These are phyloP conservation scores for Nicotiana benthamiana DNA, from an alignment of 257 asterid genomes.

Conservation along the genomic window DNA sequence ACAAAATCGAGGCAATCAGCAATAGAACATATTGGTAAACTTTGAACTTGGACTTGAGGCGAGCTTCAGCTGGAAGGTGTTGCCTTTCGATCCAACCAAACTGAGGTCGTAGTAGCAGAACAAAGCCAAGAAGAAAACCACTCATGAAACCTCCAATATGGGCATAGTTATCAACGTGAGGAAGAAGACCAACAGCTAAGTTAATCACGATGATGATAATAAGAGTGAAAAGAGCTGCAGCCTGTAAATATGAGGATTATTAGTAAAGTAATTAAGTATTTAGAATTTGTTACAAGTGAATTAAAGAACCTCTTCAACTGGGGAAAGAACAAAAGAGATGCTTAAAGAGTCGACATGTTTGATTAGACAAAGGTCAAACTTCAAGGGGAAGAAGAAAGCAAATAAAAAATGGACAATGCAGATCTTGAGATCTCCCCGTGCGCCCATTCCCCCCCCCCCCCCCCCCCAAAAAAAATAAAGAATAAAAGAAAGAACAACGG, in stretches of 20 bases:
- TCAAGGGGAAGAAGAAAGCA: not conserved
- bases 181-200: constrained; percentile 77
- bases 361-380: not conserved
- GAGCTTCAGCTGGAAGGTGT: constrained; percentile 44
- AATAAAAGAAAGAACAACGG: not conserved
- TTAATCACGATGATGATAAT: constrained; percentile 53
- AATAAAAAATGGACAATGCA: not conserved
- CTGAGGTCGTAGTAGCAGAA: constrained; percentile 69
- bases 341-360: not conserved
- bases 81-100: constrained; percentile 67
- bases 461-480: not conserved
- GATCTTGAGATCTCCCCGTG: not conserved
- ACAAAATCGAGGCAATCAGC: constrained; percentile 37
- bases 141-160: constrained; percentile 80
- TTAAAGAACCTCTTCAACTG: not conserved
- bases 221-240: constrained; percentile 81
- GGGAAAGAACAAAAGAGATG: not conserved
- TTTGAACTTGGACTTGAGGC: constrained; percentile 61
- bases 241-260: constrained; percentile 25
- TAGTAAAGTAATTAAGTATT: not conserved
- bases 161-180: constrained; percentile 86
- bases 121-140: constrained; percentile 78
- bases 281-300: not conserved
- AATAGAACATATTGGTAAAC: constrained; percentile 47
- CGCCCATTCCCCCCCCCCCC: not conserved